Conservation (phyloP, 176 grass and related monocot genomes). For the barley (Hordeum vulgare) region DNA sequence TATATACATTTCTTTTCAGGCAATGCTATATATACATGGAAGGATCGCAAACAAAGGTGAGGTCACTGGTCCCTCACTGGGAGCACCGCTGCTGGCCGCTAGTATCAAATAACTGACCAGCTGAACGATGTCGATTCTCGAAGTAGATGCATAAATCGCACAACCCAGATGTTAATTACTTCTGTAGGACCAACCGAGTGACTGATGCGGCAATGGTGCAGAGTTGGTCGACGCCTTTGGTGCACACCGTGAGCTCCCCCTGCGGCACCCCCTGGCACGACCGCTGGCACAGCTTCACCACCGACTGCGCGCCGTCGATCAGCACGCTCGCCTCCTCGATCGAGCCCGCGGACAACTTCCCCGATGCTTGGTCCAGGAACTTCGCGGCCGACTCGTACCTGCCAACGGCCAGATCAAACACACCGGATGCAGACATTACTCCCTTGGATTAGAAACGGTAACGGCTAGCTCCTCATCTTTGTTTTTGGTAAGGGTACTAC, state of each 20-base stretch:
- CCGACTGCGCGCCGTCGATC: constrained; percentile 8
- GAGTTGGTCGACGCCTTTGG: constrained; percentile 3
- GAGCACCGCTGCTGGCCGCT: not conserved
- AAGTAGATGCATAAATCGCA: not conserved
- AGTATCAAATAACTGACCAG: not conserved
- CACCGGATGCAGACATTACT: not conserved
- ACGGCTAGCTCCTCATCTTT: not conserved
- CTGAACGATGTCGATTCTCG: not conserved
- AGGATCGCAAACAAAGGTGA: not conserved
- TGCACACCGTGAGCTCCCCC: constrained; percentile 26
- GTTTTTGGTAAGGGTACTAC: not conserved
- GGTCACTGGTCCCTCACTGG: not conserved
- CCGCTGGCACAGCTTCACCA: constrained; percentile 35
- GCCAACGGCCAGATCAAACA: not conserved
- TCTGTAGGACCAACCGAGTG: not conserved
- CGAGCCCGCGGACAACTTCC: constrained; percentile 6
- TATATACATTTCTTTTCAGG: too few relatives aligned
- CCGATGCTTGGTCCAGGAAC: constrained; percentile 24
- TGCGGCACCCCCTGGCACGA: constrained; percentile 18
- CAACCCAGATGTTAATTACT: not conserved
- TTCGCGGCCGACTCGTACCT: constrained; percentile 31
- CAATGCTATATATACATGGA: not conserved
- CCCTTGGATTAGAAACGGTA: not conserved
- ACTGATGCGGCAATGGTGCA: not conserved
- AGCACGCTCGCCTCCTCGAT: constrained; percentile 21